Conservation (phyloP, 306 rosid species). For the Vigna nakashimae region DNA sequence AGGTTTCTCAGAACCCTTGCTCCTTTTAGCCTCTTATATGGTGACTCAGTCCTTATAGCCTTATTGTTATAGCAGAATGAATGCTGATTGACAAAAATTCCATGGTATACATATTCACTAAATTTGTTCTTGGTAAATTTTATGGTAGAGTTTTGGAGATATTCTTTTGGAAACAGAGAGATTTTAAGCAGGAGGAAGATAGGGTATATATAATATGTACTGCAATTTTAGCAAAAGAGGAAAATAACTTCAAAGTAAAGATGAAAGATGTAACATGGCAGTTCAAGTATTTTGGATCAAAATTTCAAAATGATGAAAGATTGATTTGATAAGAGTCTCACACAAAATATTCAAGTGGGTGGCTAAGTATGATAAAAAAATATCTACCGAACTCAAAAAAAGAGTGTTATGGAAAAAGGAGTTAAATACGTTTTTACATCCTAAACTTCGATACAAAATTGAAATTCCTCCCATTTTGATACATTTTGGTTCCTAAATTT, state of each 20-base stretch:
- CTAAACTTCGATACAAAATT: too few species aligned
- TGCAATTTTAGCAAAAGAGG: not conserved
- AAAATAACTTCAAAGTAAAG: not conserved
- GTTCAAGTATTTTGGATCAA: too few species aligned
- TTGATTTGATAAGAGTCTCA: too few species aligned
- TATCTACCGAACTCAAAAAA: not conserved
- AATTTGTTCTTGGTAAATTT: not conserved
- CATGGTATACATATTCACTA: conserved; percentile 7
- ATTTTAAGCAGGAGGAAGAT: too few species aligned
- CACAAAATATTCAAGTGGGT: not conserved
- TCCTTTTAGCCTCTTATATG: conserved; percentile 16
- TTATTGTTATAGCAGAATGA: not conserved
- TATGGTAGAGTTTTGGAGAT: not conserved
- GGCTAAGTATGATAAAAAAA: not conserved
- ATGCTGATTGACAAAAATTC: conserved; percentile 1
- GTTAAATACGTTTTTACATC: too few species aligned
- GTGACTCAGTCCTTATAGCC: not conserved
- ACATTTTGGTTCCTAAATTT: too few species aligned
- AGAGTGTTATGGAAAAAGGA: too few species aligned
- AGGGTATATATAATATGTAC: too few species aligned
- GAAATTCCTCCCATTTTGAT: too few species aligned
- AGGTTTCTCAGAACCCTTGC: not conserved
- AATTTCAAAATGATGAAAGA: not conserved
- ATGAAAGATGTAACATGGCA: not conserved
- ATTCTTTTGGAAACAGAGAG: not conserved